Evolutionary conservation across 805 yeast genomes (phyloP).

Genomic region (Clavispora phyllophila): DNA sequence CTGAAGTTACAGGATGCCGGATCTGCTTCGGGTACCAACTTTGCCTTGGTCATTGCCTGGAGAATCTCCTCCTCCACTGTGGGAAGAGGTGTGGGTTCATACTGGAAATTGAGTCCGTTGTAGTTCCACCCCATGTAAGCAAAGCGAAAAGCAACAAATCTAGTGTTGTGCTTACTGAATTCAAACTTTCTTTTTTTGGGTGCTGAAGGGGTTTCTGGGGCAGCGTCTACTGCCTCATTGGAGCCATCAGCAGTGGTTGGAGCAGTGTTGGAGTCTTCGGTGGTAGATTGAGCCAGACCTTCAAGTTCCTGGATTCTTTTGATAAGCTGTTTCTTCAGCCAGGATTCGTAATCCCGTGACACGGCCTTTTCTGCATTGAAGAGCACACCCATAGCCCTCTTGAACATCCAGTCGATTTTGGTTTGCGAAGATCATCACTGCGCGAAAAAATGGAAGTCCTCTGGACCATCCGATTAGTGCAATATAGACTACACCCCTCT

Average conservation of each 20-base stretch:
- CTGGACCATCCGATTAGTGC: not conserved
- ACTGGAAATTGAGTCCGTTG: constrained; percentile 83
- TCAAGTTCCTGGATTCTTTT: constrained; percentile 56
- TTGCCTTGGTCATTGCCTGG: constrained; percentile 64
- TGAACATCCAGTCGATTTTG: constrained; percentile 17
- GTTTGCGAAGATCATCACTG: constrained; percentile 2
- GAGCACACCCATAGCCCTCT: constrained; percentile 19
- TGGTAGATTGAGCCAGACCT: constrained; percentile 3
- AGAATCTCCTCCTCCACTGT: constrained; percentile 80
- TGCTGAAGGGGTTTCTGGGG: not conserved
- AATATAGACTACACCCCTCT: not conserved
- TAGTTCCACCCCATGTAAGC: constrained; percentile 94
- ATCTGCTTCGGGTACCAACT: constrained; percentile 54
- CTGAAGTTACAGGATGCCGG: constrained; percentile 69
- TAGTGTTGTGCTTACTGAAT: constrained; percentile 53
- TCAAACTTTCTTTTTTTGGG: constrained; percentile 44
- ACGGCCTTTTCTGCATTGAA: constrained; percentile 15
- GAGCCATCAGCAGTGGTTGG: not conserved
- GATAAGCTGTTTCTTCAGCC: constrained; percentile 67
- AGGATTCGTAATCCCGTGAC: constrained; percentile 41
- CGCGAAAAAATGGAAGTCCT: not conserved
- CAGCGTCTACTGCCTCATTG: not conserved
- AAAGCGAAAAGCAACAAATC: constrained; percentile 76
- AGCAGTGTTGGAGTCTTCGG: not conserved
- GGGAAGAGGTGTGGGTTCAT: constrained; percentile 69